These are phyloP conservation scores for Moelleriella libera DNA, from an alignment of 2,329 filamentous ascomycete genomes.

Conservation along the genomic window DNA sequence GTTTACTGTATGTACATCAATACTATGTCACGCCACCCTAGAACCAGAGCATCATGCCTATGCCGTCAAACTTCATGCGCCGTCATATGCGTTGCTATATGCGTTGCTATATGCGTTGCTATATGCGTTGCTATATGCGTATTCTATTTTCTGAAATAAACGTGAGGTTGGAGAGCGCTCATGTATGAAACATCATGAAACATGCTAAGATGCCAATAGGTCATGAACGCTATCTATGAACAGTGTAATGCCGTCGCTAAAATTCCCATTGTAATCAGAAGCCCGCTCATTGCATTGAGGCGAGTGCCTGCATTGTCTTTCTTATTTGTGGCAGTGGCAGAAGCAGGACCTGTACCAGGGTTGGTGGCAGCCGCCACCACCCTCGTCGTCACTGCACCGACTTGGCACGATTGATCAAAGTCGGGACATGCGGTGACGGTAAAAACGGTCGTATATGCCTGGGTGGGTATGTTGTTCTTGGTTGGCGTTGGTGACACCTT, in stretches of 20 bases:
- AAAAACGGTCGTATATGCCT: conserved; percentile 10
- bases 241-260: conserved; percentile 3
- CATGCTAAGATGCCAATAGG: no score
- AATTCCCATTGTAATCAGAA: not conserved
- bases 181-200: no score
- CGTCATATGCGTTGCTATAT: no score
- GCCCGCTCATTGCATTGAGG: not conserved
- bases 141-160: no score
- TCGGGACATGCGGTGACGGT: conserved; percentile 12
- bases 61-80: no score
- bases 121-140: no score
- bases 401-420: conserved; percentile 9
- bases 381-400: conserved; percentile 10
- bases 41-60: no score
- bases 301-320: conserved; percentile 6
- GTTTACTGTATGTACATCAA: no score
- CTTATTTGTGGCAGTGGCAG: not conserved
- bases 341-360: not conserved
- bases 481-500: not conserved
- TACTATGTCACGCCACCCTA: no score
- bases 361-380: conserved; percentile 4
- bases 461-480: conserved; percentile 3
- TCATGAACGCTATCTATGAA: not conserved
- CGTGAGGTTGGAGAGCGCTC: no score
- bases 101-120: no score